phyloP scores from a whole-genome alignment of 495 filamentous ascomycete genomes.

The Talaromyces thailandensis region DNA sequence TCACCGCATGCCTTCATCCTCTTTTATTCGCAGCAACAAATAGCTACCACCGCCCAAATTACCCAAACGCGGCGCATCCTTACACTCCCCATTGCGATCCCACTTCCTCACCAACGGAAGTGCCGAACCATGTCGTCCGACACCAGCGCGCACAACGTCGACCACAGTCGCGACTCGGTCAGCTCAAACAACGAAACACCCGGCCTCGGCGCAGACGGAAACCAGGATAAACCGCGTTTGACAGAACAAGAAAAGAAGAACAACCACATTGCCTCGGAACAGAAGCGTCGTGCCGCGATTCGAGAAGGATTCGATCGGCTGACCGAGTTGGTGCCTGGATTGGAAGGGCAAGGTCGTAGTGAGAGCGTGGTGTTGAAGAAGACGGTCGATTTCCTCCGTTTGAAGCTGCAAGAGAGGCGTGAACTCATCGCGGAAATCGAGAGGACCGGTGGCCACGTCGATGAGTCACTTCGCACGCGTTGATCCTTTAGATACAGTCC shows the following conservation, averaged over 20 bases:
- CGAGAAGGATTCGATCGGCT: conserved; percentile 80
- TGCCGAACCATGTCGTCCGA: conserved; percentile 2
- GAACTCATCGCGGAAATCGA: conserved; percentile 55
- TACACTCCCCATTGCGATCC: neutral
- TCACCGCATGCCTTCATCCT: neutral
- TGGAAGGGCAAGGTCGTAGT: conserved; percentile 75
- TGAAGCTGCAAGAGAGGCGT: conserved; percentile 54
- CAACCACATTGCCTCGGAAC: conserved; percentile 85
- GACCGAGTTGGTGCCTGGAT: conserved; percentile 71
- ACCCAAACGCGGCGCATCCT: neutral
- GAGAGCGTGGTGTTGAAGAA: conserved; percentile 74
- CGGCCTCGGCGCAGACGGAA: conserved; percentile 8
- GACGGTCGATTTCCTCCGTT: conserved; percentile 62
- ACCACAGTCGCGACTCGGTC: conserved; percentile 5
- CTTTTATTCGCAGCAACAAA: neutral
- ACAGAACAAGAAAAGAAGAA: conserved; percentile 83
- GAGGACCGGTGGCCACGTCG: conserved; percentile 46
- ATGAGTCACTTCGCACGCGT: conserved; percentile 34
- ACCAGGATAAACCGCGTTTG: conserved; percentile 62
- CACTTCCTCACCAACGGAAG: neutral
- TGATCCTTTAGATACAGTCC: conserved; percentile 6
- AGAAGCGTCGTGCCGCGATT: conserved; percentile 81
- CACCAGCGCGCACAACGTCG: neutral
- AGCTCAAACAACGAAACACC: conserved; percentile 6
- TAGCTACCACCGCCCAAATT: neutral